Evolutionary conservation across 495 filamentous ascomycete species (phyloP), one percentile per base, ranked within the genome.

Genomic region (Podospora conica): DNA sequence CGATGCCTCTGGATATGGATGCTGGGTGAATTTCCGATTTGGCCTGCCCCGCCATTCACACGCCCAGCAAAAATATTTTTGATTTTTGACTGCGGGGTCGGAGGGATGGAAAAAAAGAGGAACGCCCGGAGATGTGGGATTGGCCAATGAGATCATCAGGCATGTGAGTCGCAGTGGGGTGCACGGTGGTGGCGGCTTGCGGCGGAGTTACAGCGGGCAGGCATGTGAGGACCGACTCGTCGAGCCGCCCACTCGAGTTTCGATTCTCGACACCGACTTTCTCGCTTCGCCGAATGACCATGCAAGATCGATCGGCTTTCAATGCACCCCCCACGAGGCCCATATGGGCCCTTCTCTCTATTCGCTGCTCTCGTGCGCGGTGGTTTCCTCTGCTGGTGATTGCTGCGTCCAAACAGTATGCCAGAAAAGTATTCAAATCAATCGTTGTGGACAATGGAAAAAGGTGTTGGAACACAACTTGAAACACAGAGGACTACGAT

Each of bases 1-100:
- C 64, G 63, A 65, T 74, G 40, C 40, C 40, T 48, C 40, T 48
- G 40, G 40, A 48, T 48, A 48, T 48, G 40, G 18, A n/a, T 48
- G 40, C 40, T 48, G 40, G 33, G 11, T 12, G 33, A 48, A n/a
- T 48, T 48, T 48, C 33, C 5, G 15, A 18, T 15, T 8, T n/a
- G 40, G 40, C 40, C 10, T 48, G 40, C 40, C 40, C 40, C 40
- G 40, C 40, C 40, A 48, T 48, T 48, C 15, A 15, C 33, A 48
- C 15, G 40, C 40, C 40, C 18, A n/a, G 40, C 6, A 48, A 18
- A 48, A 48, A 48, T 48, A 48, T 48, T 48, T 48, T 48, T 48
- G 40, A 48, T 48, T 48, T 48, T 48, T 48, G 40, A 48, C 40
- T 48, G 40, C 40, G 40, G 40, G 40, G 40, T 48, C 40, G 40